Percentiles rank a stretch among this genome's conserved stretches.
Evolutionary conservation across 1,139 yeast genomes (phyloP).

Genomic region (Sugiyamaella neomexicana): DNA sequence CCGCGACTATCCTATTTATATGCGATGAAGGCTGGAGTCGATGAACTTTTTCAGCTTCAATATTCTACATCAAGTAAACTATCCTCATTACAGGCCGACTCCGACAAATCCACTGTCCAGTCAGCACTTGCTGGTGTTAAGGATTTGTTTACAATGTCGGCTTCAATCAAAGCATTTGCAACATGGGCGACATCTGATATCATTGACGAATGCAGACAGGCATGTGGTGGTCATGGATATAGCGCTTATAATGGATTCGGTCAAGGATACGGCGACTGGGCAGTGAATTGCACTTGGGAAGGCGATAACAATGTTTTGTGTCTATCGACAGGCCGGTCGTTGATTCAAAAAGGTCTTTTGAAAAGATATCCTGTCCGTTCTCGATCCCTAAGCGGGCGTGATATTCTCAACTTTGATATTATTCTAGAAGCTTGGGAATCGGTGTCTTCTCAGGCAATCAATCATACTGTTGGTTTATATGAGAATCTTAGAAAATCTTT

Average conservation of each 20-base stretch:
- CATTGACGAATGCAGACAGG: slow-evolving; percentile 87
- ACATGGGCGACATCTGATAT: slow-evolving; percentile 82
- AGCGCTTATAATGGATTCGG: slow-evolving; percentile 89
- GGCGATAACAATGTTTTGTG: slow-evolving; percentile 90
- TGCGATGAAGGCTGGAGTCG: slow-evolving; percentile 71
- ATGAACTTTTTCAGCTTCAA: slow-evolving; percentile 45
- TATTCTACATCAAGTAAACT: slow-evolving; percentile 6
- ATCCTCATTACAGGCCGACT: slow-evolving; percentile 47
- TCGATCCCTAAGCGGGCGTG: slow-evolving; percentile 32
- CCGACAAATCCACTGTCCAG: slow-evolving; percentile 45
- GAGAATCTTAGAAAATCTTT: slow-evolving; percentile 32
- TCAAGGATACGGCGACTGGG: slow-evolving; percentile 87
- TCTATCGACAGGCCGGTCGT: slow-evolving; percentile 66
- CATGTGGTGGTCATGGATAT: slow-evolving; percentile 97
- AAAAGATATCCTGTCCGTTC: slow-evolving; percentile 28
- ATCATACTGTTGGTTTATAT: slow-evolving; percentile 39
- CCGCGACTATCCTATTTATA: slow-evolving; percentile 82
- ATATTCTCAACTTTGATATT: slow-evolving; percentile 38
- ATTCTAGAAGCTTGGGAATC: slow-evolving; percentile 46
- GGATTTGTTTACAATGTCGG: slow-evolving; percentile 80
- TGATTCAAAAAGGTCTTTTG: slow-evolving; percentile 40
- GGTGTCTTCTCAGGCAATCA: slow-evolving; percentile 41
- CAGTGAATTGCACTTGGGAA: slow-evolving; percentile 97
- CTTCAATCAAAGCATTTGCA: slow-evolving; percentile 83
- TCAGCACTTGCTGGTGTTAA: slow-evolving; percentile 63